These are phyloP conservation scores for Carex littledalei DNA, from an alignment of 176 grass and related monocot species.

Conservation along the genomic window DNA sequence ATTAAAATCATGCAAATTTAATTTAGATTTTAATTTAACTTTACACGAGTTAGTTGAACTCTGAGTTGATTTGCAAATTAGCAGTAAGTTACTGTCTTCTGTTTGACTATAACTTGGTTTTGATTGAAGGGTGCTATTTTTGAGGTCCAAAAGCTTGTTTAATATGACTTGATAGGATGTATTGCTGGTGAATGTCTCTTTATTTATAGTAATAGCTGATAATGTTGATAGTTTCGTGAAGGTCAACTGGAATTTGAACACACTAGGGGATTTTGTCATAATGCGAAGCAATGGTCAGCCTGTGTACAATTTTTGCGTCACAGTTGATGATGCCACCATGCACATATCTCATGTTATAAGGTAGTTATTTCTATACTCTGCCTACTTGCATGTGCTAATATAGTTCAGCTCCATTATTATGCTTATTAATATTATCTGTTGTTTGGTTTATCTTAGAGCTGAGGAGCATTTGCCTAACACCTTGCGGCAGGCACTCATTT, in stretches of 20 bases:
- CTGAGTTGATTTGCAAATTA: not conserved
- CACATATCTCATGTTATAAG: slow-evolving; percentile 91
- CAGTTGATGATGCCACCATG: slow-evolving; percentile 95
- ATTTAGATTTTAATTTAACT: not conserved
- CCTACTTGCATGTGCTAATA: not conserved
- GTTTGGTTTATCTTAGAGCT: slow-evolving; percentile 40
- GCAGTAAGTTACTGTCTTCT: not conserved
- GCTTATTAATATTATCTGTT: not conserved
- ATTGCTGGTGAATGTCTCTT: not conserved
- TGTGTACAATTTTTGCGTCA: slow-evolving; percentile 99
- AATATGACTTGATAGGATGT: not conserved
- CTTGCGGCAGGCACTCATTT: slow-evolving; percentile 89
- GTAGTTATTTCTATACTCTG: slow-evolving; percentile 22
- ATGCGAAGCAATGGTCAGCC: slow-evolving; percentile 99
- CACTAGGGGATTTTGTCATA: slow-evolving; percentile 92
- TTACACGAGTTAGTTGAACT: not conserved
- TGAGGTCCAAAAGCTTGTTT: not conserved
- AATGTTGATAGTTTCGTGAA: slow-evolving; percentile 79
- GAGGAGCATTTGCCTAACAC: slow-evolving; percentile 99
- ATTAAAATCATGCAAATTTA: not conserved
- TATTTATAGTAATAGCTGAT: slow-evolving; percentile 31
- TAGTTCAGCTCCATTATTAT: not conserved
- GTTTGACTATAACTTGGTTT: not conserved
- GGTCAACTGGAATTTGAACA: slow-evolving; percentile 92
- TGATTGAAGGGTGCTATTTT: not conserved